These are phyloP conservation scores for Vitis hybrid DNA, from an alignment of 177 flowering plant species.

Conservation along the genomic window DNA sequence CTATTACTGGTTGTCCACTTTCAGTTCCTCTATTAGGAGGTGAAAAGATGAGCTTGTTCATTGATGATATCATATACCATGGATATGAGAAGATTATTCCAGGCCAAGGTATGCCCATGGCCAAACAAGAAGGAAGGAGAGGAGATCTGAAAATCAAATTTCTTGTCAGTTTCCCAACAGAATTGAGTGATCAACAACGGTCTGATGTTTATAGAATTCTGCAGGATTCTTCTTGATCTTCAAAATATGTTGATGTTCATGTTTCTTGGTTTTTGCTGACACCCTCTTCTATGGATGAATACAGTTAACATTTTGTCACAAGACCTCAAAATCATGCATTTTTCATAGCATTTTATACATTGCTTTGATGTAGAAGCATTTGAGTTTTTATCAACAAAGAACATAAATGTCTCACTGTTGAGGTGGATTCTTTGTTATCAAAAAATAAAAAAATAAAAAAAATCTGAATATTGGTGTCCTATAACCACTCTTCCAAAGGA, in stretches of 20 bases:
- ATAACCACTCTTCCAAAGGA: too few species aligned
- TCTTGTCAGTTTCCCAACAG: slow-evolving; percentile 39
- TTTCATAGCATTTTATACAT: too few species aligned
- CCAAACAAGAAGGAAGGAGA: slow-evolving; percentile 32
- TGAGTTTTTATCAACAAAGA: too few species aligned
- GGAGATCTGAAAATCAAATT: slow-evolving; percentile 52
- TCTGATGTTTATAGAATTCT: slow-evolving; percentile 29
- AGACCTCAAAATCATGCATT: too few species aligned
- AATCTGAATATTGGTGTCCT: too few species aligned
- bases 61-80: slow-evolving; percentile 32
- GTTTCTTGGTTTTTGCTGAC: too few species aligned
- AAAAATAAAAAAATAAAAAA: too few species aligned
- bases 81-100: slow-evolving; percentile 34
- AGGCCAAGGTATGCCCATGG: slow-evolving; percentile 57
- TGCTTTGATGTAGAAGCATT: too few species aligned
- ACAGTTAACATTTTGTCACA: too few species aligned
- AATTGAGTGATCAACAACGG: slow-evolving; percentile 36
- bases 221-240: slow-evolving; percentile 27
- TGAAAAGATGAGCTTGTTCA: slow-evolving; percentile 26
- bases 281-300: too few species aligned
- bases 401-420: too few species aligned
- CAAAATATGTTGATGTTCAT: neutral
- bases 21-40: slow-evolving; percentile 39
- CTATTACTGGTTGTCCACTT: slow-evolving; percentile 51
- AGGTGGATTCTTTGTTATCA: too few species aligned